Evolutionary conservation across 495 filamentous ascomycete genomes (phyloP).

Genomic region (Aspergillus hancockii): DNA sequence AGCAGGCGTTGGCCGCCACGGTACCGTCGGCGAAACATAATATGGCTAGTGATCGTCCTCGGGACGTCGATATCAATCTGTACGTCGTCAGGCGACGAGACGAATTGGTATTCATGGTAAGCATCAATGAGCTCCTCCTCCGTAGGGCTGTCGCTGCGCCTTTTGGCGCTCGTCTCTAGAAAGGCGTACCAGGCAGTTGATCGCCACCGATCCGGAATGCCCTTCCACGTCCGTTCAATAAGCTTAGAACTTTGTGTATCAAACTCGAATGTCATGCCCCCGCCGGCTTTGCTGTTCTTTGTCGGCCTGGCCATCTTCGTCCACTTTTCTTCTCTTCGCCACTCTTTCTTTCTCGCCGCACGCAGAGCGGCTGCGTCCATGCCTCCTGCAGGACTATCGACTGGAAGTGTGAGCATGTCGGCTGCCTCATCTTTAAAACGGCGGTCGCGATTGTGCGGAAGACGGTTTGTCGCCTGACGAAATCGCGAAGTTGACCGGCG

Average conservation of each 20-base stretch:
- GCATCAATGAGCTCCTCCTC: slow-evolving; percentile 72
- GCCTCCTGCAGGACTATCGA: slow-evolving; percentile 59
- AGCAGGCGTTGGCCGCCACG: slow-evolving; percentile 86
- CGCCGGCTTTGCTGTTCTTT: slow-evolving; percentile 56
- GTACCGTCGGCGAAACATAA: slow-evolving; percentile 96
- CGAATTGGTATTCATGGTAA: slow-evolving; percentile 67
- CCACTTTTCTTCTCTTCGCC: slow-evolving; percentile 90
- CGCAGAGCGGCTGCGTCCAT: slow-evolving; percentile 54
- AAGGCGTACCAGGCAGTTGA: slow-evolving; percentile 94
- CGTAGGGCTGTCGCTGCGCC: slow-evolving; percentile 54
- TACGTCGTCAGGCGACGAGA: slow-evolving; percentile 83
- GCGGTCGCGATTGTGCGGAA: slow-evolving; percentile 75
- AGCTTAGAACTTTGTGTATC: slow-evolving; percentile 82
- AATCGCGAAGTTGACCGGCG: slow-evolving; percentile 46
- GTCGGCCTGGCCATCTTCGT: slow-evolving; percentile 86
- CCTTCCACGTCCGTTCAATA: slow-evolving; percentile 93
- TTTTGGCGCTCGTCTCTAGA: slow-evolving; percentile 77
- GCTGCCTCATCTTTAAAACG: slow-evolving; percentile 80
- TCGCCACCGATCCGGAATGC: slow-evolving; percentile 95
- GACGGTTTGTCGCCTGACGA: slow-evolving; percentile 68
- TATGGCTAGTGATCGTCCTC: slow-evolving; percentile 90
- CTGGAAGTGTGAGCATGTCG: slow-evolving; percentile 84
- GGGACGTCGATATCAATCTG: slow-evolving; percentile 98
- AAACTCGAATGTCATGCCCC: slow-evolving; percentile 89
- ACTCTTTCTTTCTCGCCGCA: slow-evolving; percentile 75